phyloP scores from a whole-genome alignment of 768 basidiomycete genomes.

The Boletus rubescentipes region DNA sequence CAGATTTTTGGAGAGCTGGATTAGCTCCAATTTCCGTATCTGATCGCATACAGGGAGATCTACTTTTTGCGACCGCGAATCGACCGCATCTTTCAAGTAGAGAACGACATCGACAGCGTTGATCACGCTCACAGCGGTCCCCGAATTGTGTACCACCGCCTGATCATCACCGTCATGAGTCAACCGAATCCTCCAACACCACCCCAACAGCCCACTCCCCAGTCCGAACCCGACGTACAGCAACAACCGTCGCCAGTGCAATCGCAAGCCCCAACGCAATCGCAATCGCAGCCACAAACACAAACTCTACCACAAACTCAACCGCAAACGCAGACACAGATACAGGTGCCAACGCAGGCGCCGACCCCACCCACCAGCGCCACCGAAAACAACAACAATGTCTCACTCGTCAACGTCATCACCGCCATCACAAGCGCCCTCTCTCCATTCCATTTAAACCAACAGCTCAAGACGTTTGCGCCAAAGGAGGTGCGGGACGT shows the following conservation, averaged over 20 bases:
- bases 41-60: slow-evolving; percentile 4
- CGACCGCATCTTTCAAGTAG: neutral
- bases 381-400: slow-evolving; percentile 5
- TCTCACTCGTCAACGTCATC: slow-evolving; percentile 42
- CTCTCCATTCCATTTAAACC: slow-evolving; percentile 39
- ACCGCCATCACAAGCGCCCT: slow-evolving; percentile 45
- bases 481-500: slow-evolving; percentile 59
- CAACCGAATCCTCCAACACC: slow-evolving; percentile 27
- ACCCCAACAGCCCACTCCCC: slow-evolving; percentile 16
- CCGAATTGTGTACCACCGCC: neutral
- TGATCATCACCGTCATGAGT: slow-evolving; percentile 21
- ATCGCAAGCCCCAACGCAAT: slow-evolving; percentile 4
- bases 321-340: slow-evolving; percentile 1
- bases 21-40: neutral
- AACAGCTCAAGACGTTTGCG: slow-evolving; percentile 44
- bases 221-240: slow-evolving; percentile 14
- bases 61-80: slow-evolving; percentile 8
- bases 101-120: neutral
- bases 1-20: neutral
- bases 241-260: slow-evolving; percentile 14
- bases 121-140: neutral
- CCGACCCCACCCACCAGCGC: slow-evolving; percentile 1
- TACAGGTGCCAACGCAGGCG: slow-evolving; percentile 5
- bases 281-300: neutral
- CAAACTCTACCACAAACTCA: neutral